These are phyloP conservation scores for Lycium barbarum DNA, from an alignment of 257 asterid genomes.

Conservation along the genomic window DNA sequence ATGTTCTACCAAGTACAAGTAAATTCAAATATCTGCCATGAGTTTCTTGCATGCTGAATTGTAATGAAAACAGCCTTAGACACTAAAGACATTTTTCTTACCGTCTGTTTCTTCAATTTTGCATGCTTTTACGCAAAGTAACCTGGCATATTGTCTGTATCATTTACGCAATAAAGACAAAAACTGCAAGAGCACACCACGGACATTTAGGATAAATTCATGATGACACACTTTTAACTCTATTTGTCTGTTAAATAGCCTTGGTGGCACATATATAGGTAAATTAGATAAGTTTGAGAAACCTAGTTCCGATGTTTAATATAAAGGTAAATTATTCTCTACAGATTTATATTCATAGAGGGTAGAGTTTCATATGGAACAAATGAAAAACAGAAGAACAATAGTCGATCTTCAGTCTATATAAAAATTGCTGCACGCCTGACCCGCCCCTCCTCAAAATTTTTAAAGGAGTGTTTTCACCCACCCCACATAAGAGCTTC, in stretches of 20 bases:
- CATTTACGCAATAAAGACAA: background rate
- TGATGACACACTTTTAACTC: background rate
- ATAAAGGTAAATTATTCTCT: conserved; percentile 1
- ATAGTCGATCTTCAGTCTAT: too few species aligned
- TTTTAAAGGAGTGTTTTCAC: background rate
- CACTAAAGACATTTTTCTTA: background rate
- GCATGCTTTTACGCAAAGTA: background rate
- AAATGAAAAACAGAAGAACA: too few species aligned
- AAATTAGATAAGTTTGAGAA: background rate
- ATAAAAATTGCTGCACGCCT: background rate
- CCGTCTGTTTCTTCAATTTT: background rate
- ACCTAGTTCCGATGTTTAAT: background rate
- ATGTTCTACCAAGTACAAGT: conserved; percentile 1
- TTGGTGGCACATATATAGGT: background rate
- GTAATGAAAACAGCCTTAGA: background rate
- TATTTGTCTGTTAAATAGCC: background rate
- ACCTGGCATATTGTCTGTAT: background rate
- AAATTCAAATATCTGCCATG: background rate
- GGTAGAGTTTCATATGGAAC: background rate
- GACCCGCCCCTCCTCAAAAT: background rate
- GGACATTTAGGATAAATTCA: background rate
- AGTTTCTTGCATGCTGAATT: background rate
- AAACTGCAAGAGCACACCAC: background rate
- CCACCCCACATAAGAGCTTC: background rate
- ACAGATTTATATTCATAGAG: background rate